Conservation (phyloP, 2,329 filamentous ascomycete genomes). For the Aspergillus pseudoterreus region DNA sequence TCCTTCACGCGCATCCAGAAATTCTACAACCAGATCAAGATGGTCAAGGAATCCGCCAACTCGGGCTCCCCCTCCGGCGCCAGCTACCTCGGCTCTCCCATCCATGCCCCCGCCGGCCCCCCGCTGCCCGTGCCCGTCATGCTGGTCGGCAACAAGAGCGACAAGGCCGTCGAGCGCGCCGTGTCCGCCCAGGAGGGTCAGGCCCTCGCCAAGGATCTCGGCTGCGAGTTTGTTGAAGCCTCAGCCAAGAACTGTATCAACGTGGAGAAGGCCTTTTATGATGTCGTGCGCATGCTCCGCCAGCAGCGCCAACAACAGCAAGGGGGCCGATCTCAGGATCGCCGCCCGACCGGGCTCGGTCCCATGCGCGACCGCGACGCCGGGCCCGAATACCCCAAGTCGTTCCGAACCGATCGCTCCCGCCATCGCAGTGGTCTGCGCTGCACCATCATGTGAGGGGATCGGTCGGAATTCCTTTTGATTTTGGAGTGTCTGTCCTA, state of each 20-base stretch:
- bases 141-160: conserved; percentile 98
- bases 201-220: conserved; percentile 83
- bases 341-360: conserved; percentile 35
- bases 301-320: conserved; percentile 65
- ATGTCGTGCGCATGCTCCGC: conserved; percentile 87
- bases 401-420: conserved; percentile 37
- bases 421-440: conserved; percentile 35
- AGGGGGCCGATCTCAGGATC: conserved; percentile 31
- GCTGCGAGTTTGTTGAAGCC: conserved; percentile 94
- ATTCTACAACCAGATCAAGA: conserved; percentile 94
- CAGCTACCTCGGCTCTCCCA: conserved; percentile 48
- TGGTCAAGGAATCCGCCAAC: conserved; percentile 81
- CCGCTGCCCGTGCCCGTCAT: conserved; percentile 79
- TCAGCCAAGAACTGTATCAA: conserved; percentile 98
- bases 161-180: conserved; percentile 90
- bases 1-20: conserved; percentile 93
- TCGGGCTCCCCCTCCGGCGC: conserved; percentile 53
- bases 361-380: conserved; percentile 34
- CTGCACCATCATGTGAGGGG: conserved; percentile 37
- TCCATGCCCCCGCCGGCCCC: conserved; percentile 47
- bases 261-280: conserved; percentile 97
- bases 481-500: too few species aligned
- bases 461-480: neutral
- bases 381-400: conserved; percentile 37
- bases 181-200: conserved; percentile 96